These are phyloP conservation scores for Prunus salicina DNA, from an alignment of 306 rosid species.

Conservation along the genomic window DNA sequence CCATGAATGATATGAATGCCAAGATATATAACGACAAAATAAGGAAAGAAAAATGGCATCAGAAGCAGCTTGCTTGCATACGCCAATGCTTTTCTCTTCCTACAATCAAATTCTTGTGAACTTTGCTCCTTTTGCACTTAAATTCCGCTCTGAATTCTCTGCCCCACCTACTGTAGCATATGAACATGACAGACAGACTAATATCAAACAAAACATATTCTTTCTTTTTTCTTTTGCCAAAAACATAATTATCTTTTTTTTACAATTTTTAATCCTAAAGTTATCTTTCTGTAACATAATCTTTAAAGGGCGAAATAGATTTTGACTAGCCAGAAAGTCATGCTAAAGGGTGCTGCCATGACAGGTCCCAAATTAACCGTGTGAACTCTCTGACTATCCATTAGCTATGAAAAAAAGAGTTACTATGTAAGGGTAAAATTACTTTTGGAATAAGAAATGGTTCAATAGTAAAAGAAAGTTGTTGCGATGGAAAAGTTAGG, in stretches of 20 bases:
- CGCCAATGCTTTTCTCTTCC: conserved; percentile 29
- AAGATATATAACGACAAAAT: conserved; percentile 29
- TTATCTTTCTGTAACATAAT: background rate
- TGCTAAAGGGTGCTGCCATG: background rate
- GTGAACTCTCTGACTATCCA: background rate
- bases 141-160: conserved; percentile 35
- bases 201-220: background rate
- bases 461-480: no score
- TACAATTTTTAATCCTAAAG: background rate
- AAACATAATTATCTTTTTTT: background rate
- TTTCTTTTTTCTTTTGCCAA: background rate
- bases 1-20: conserved; percentile 16
- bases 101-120: conserved; percentile 33
- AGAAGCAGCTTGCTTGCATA: conserved; percentile 5
- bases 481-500: no score
- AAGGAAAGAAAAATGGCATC: conserved; percentile 20
- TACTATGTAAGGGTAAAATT: background rate
- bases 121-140: conserved; percentile 36
- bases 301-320: background rate
- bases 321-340: background rate
- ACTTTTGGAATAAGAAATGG: background rate
- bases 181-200: background rate
- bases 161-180: conserved; percentile 30
- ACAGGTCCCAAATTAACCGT: background rate
- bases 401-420: no score